Percentiles rank a stretch among this genome's conserved stretches.
These are phyloP conservation scores for Neurospora sp. DNA, from an alignment of 495 filamentous ascomycete genomes.

Conservation along the genomic window DNA sequence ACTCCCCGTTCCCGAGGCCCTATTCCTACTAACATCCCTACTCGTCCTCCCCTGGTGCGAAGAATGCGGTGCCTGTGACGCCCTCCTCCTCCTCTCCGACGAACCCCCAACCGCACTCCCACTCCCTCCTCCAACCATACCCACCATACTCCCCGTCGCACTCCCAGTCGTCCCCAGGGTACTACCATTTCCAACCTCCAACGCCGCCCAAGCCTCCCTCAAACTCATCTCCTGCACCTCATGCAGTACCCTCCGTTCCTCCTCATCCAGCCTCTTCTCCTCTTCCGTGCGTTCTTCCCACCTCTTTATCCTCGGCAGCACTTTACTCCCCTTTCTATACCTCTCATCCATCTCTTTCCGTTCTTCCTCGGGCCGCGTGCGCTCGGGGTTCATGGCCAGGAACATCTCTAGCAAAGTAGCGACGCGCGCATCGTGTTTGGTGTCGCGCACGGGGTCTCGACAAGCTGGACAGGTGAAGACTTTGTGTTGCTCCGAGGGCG, in stretches of 20 bases:
- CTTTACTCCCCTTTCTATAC: conserved; percentile 70
- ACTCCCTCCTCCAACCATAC: conserved; percentile 14
- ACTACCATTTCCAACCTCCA: conserved; percentile 42
- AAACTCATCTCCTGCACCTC: conserved; percentile 64
- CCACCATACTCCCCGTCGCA: conserved; percentile 60
- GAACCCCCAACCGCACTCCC: conserved; percentile 16
- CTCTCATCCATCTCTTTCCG: conserved; percentile 56
- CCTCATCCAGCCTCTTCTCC: conserved; percentile 45
- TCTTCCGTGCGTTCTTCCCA: conserved; percentile 29
- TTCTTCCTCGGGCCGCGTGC: conserved; percentile 54
- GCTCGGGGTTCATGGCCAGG: conserved; percentile 63
- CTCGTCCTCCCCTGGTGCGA: background rate
- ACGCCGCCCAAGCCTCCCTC: conserved; percentile 39
- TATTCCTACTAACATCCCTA: background rate
- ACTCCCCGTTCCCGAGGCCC: background rate
- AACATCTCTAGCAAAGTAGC: conserved; percentile 77
- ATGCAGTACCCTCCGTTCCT: conserved; percentile 59
- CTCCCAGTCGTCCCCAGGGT: conserved; percentile 56
- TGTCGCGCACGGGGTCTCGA: conserved; percentile 72
- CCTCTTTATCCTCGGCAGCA: conserved; percentile 47
- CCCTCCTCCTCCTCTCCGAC: background rate
- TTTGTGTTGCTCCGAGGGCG: conserved; percentile 29
- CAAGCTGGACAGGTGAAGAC: conserved; percentile 88
- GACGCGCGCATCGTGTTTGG: conserved; percentile 73
- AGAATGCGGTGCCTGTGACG: background rate